Conservation (phyloP, 1,284 basidiomycete genomes). For the Somion occarium region DNA sequence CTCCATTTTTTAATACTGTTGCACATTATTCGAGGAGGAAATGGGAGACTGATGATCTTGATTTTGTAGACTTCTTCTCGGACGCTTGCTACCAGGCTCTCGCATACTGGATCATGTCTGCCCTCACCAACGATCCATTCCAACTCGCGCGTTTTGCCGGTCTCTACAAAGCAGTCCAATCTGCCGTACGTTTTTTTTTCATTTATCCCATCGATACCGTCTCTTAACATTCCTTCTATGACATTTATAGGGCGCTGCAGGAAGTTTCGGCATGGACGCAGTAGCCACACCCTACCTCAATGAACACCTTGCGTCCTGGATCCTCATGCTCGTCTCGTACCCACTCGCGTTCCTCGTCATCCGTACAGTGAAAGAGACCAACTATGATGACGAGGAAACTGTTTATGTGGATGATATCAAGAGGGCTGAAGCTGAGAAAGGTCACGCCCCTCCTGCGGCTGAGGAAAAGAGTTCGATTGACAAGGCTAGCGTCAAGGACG, state of each 20-base stretch:
- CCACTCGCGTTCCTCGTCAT: conserved; percentile 33
- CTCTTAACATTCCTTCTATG: neutral
- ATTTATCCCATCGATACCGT: neutral
- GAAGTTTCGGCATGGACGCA: conserved; percentile 45
- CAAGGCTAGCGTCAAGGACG: conserved; percentile 5
- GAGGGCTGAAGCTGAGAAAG: conserved; percentile 16
- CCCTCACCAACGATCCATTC: conserved; percentile 39
- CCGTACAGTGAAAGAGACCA: conserved; percentile 34
- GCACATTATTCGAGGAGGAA: neutral
- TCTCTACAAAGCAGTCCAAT: conserved; percentile 37
- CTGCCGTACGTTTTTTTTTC: conserved; percentile 17
- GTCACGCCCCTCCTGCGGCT: neutral
- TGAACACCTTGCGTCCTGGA: conserved; percentile 35
- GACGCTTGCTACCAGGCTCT: conserved; percentile 37
- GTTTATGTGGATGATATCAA: conserved; percentile 29
- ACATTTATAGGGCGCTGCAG: conserved; percentile 27
- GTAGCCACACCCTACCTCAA: conserved; percentile 34
- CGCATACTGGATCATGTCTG: conserved; percentile 40
- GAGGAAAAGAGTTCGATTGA: conserved; percentile 5
- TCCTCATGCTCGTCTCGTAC: conserved; percentile 32
- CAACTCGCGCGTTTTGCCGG: conserved; percentile 39
- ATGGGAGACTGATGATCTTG: too few species aligned
- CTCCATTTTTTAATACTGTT: neutral
- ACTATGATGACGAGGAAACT: conserved; percentile 32
- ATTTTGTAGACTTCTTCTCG: conserved; percentile 28